Conservation (phyloP, 331 rosid species). For the Cydonia oblonga region DNA sequence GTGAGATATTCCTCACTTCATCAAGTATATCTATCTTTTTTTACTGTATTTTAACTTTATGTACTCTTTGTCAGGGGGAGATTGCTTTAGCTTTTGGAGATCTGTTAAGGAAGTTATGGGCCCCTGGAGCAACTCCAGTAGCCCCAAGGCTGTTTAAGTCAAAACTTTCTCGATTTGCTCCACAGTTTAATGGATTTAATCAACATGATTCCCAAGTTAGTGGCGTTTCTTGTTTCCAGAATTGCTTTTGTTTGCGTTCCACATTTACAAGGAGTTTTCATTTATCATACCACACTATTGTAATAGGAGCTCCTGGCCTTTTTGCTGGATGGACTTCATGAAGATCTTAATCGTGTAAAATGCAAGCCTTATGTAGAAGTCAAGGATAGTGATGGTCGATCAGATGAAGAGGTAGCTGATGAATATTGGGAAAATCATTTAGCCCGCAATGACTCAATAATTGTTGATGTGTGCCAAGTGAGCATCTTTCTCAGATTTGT, state of each 20-base stretch:
- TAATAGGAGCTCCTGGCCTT: constrained; percentile 90
- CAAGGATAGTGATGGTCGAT: constrained; percentile 74
- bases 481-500: constrained; percentile 16
- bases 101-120: constrained; percentile 90
- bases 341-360: constrained; percentile 97
- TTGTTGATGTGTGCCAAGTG: constrained; percentile 98
- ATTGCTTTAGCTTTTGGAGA: constrained; percentile 97
- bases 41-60: neutral
- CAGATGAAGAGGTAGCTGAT: constrained; percentile 80
- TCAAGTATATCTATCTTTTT: neutral
- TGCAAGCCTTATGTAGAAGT: constrained; percentile 91
- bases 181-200: constrained; percentile 97
- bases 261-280: constrained; percentile 12
- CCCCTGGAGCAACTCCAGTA: constrained; percentile 87
- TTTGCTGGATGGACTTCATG: constrained; percentile 96
- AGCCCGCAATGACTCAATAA: constrained; percentile 93
- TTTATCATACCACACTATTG: constrained; percentile 4
- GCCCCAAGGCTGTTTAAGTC: constrained; percentile 83
- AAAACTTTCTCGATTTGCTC: constrained; percentile 93
- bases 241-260: constrained; percentile 17
- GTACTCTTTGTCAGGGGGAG: constrained; percentile 63
- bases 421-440: constrained; percentile 95
- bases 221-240: constrained; percentile 22
- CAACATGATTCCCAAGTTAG: constrained; percentile 99
- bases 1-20: constrained; percentile 7